A percentile compares a stretch with the other conserved stretches of the same genome.
Evolutionary conservation across 208 protist species (phyloP).

Genomic region (Crithidia bombi): DNA sequence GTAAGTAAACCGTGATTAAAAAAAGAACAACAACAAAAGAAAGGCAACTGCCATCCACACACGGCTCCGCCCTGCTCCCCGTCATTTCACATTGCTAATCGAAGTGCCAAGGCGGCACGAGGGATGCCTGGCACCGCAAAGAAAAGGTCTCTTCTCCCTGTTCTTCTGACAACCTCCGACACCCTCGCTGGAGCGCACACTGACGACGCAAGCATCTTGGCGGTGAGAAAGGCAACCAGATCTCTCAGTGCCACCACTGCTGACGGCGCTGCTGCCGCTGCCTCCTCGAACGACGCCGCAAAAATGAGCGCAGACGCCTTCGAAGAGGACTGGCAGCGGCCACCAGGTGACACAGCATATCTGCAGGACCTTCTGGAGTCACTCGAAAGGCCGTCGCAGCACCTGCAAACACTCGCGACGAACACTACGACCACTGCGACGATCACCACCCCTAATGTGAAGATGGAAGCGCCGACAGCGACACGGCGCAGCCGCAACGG

Average conservation of each 20-base stretch:
- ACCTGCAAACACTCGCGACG: neutral
- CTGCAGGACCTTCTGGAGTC: constrained; percentile 24
- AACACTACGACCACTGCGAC: neutral
- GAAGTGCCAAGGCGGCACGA: neutral
- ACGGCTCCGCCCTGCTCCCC: too few species aligned
- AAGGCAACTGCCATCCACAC: too few species aligned
- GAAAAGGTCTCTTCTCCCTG: neutral
- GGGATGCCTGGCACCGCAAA: neutral
- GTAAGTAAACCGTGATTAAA: too few species aligned
- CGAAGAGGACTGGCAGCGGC: constrained; percentile 37
- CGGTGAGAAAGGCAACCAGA: too few species aligned
- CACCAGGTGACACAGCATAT: constrained; percentile 28
- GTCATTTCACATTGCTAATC: neutral
- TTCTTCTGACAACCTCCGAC: constrained; percentile 11
- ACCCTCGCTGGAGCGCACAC: too few species aligned
- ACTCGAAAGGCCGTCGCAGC: constrained; percentile 16
- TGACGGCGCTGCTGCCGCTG: neutral
- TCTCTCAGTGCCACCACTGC: too few species aligned
- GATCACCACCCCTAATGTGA: neutral
- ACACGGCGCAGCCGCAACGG: neutral
- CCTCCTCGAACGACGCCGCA: neutral
- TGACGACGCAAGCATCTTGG: too few species aligned
- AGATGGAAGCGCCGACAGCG: neutral
- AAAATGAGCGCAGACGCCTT: constrained; percentile 8
- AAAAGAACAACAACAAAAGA: too few species aligned